Evolutionary conservation across 2,329 filamentous ascomycete genomes (phyloP).

Genomic region (Aspergillus clavatus): DNA sequence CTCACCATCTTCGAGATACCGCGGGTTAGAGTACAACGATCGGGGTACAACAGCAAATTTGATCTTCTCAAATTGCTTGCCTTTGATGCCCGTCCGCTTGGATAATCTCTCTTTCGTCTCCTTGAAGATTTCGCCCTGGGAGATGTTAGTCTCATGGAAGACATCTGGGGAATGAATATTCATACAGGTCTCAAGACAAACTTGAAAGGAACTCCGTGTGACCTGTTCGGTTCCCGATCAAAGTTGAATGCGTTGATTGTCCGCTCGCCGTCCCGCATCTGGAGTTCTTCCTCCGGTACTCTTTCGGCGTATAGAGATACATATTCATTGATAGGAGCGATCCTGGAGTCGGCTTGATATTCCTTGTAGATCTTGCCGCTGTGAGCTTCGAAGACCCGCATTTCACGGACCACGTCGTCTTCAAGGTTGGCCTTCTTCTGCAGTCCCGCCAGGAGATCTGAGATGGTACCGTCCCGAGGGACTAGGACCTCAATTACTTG

Average conservation of each 20-base stretch:
- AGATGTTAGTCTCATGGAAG: conserved; percentile 12
- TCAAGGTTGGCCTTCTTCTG: conserved; percentile 76
- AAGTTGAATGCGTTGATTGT: conserved; percentile 85
- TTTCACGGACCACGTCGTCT: conserved; percentile 66
- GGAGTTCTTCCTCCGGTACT: conserved; percentile 64
- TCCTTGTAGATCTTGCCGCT: conserved; percentile 79
- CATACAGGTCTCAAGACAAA: conserved; percentile 77
- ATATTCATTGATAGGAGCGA: conserved; percentile 84
- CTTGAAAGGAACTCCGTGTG: conserved; percentile 85
- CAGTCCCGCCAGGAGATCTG: conserved; percentile 70
- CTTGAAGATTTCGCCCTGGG: conserved; percentile 73
- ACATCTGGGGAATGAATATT: conserved; percentile 8
- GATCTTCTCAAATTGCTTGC: conserved; percentile 97
- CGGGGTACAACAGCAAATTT: conserved; percentile 82
- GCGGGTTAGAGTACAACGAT: conserved; percentile 67
- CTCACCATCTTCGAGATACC: conserved; percentile 84
- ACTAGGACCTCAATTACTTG: conserved; percentile 80
- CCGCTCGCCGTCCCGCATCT: conserved; percentile 59
- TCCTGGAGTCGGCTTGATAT: conserved; percentile 62
- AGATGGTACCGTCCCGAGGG: conserved; percentile 74
- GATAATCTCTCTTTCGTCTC: conserved; percentile 94
- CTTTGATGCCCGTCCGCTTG: conserved; percentile 88
- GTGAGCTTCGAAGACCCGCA: conserved; percentile 79
- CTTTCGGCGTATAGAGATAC: conserved; percentile 75
- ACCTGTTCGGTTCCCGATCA: conserved; percentile 77